These are phyloP conservation scores for Rhizopus sp. DNA, from an alignment of 371 early-diverging fungal species.

Conservation along the genomic window DNA sequence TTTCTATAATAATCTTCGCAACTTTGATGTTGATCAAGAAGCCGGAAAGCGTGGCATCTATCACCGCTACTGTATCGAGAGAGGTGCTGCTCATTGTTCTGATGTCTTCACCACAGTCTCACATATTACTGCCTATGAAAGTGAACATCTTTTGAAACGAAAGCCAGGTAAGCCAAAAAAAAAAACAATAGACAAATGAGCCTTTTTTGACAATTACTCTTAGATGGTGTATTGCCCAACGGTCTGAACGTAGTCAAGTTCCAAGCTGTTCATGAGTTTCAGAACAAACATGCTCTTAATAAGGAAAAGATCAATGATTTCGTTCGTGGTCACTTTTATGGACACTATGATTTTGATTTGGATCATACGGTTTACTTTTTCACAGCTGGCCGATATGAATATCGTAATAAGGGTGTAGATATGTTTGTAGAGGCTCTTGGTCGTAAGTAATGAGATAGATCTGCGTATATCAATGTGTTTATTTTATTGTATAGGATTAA, in stretches of 20 bases:
- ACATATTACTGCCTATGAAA: slow-evolving; percentile 96
- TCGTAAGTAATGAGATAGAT: slow-evolving; percentile 57
- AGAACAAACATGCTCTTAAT: slow-evolving; percentile 90
- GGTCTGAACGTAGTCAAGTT: slow-evolving; percentile 96
- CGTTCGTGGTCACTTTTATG: slow-evolving; percentile 96
- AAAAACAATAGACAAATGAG: neutral
- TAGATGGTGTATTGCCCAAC: slow-evolving; percentile 95
- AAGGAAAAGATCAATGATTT: slow-evolving; percentile 97
- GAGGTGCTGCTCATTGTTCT: slow-evolving; percentile 93
- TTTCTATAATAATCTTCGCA: slow-evolving; percentile 92
- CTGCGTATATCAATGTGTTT: neutral
- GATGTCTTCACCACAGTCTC: slow-evolving; percentile 97
- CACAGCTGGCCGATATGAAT: slow-evolving; percentile 97
- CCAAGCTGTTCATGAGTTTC: slow-evolving; percentile 96
- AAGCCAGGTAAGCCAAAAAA: slow-evolving; percentile 74
- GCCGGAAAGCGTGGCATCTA: slow-evolving; percentile 97
- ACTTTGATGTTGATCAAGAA: slow-evolving; percentile 94
- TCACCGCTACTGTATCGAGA: slow-evolving; percentile 96
- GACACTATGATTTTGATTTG: slow-evolving; percentile 91
- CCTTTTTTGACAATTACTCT: neutral
- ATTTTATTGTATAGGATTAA: slow-evolving; percentile 64
- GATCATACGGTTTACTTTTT: slow-evolving; percentile 97
- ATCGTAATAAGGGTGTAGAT: slow-evolving; percentile 96
- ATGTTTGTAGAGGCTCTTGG: slow-evolving; percentile 93
- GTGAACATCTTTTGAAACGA: slow-evolving; percentile 91